These are phyloP conservation scores for Colletotrichum karsti DNA, from an alignment of 2,329 filamentous ascomycete species.

Conservation along the genomic window DNA sequence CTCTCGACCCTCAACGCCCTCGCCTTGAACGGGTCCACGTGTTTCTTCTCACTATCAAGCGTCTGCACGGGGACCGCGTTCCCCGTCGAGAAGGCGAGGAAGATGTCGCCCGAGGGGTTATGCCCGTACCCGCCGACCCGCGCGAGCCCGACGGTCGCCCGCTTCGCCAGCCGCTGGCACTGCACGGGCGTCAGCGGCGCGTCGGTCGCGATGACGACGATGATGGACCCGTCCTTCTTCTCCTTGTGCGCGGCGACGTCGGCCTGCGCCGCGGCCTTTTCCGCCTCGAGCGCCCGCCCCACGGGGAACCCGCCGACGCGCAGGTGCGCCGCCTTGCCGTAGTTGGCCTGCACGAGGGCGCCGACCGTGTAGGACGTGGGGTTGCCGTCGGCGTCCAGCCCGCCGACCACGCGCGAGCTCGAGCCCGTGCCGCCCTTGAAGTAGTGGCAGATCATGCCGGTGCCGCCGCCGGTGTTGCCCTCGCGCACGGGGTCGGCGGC, in stretches of 20 bases:
- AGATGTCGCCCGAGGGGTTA: conserved; percentile 73
- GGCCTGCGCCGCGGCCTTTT: conserved; percentile 38
- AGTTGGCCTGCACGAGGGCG: conserved; percentile 72
- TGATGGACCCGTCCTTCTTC: conserved; percentile 68
- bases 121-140: conserved; percentile 68
- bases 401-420: conserved; percentile 64
- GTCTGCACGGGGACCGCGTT: conserved; percentile 57
- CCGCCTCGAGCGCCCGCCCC: conserved; percentile 63
- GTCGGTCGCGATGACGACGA: conserved; percentile 67
- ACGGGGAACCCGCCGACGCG: conserved; percentile 69
- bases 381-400: conserved; percentile 42
- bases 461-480: conserved; percentile 73
- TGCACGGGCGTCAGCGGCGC: conserved; percentile 67
- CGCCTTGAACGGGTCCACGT: conserved; percentile 51
- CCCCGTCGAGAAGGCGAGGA: conserved; percentile 72
- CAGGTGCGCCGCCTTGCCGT: conserved; percentile 65
- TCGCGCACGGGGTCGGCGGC: conserved; percentile 62
- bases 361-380: conserved; percentile 64
- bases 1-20: conserved; percentile 48
- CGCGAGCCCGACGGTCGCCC: conserved; percentile 68
- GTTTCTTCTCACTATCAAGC: conserved; percentile 34
- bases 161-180: conserved; percentile 65
- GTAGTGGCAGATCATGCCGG: conserved; percentile 72
- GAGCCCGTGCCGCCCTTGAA: conserved; percentile 75
- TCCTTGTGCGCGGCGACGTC: conserved; percentile 44